phyloP scores from a whole-genome alignment of 495 filamentous ascomycete species.

The Haplographium delicatum region DNA sequence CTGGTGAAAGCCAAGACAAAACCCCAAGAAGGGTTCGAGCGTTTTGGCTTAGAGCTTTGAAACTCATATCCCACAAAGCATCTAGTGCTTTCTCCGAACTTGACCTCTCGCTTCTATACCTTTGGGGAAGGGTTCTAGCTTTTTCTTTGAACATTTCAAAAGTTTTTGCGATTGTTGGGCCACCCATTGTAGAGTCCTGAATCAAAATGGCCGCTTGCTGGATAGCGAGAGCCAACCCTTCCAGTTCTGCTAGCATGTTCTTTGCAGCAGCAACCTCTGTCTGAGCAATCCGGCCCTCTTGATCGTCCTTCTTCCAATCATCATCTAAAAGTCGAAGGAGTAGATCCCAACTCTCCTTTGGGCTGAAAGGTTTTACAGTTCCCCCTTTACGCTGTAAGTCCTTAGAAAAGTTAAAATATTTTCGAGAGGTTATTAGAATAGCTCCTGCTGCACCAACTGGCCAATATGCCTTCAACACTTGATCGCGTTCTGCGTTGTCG shows the following conservation, averaged over 20 bases:
- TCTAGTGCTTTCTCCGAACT: background rate
- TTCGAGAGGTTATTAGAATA: slow-evolving; percentile 11
- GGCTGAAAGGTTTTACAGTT: slow-evolving; percentile 3
- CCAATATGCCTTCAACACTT: slow-evolving; percentile 7
- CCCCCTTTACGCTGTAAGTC: slow-evolving; percentile 6
- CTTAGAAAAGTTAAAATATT: slow-evolving; percentile 15
- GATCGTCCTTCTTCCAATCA: slow-evolving; percentile 1
- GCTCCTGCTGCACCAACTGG: slow-evolving; percentile 6
- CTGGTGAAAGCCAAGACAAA: slow-evolving; percentile 2
- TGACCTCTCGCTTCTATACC: background rate
- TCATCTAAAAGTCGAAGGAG: background rate
- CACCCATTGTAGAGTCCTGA: slow-evolving; percentile 2
- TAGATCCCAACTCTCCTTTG: background rate
- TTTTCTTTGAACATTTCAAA: slow-evolving; percentile 6
- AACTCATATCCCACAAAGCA: slow-evolving; percentile 9
- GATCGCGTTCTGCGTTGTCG: slow-evolving; percentile 13
- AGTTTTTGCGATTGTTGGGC: slow-evolving; percentile 1
- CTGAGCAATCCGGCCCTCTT: background rate
- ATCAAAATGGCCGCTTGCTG: slow-evolving; percentile 4
- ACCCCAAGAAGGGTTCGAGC: slow-evolving; percentile 2
- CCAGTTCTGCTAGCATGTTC: background rate
- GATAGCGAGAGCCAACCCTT: slow-evolving; percentile 6
- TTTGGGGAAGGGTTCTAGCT: background rate
- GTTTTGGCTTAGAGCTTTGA: slow-evolving; percentile 7
- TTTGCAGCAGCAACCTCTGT: slow-evolving; percentile 2